Conservation (phyloP, 2,329 filamentous ascomycete species). For the Fusarium musae region DNA sequence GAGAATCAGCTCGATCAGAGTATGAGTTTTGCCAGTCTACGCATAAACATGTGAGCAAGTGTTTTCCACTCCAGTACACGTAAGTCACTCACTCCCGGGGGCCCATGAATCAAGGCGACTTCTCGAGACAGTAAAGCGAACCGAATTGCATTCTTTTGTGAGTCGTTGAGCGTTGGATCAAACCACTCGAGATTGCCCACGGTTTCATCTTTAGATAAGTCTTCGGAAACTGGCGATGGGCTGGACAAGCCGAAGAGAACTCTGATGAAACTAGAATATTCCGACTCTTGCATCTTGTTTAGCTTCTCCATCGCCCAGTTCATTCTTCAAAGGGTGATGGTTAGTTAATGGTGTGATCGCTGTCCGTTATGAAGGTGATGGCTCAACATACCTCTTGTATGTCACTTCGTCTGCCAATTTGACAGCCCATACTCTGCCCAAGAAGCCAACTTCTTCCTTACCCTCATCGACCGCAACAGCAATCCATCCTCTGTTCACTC, state of each 20-base stretch:
- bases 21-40: conserved; percentile 94
- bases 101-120: conserved; percentile 91
- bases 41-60: conserved; percentile 5
- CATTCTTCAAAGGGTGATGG: conserved; percentile 60
- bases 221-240: conserved; percentile 59
- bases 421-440: conserved; percentile 69
- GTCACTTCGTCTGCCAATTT: conserved; percentile 77
- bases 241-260: conserved; percentile 70
- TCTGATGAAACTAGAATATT: conserved; percentile 69
- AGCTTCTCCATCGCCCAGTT: conserved; percentile 70
- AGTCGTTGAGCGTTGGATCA: conserved; percentile 71
- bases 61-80: background rate
- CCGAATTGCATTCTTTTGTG: conserved; percentile 75
- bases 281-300: conserved; percentile 65
- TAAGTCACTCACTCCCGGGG: conserved; percentile 74
- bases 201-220: conserved; percentile 56
- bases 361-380: background rate
- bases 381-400: conserved; percentile 60
- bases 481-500: conserved; percentile 67
- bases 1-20: conserved; percentile 93
- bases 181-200: conserved; percentile 66
- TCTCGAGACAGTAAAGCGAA: conserved; percentile 87
- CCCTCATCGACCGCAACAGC: conserved; percentile 77
- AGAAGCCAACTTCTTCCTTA: conserved; percentile 57
- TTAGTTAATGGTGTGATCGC: background rate